Evolutionary conservation across 1,284 basidiomycete species (phyloP), one percentile per base, ranked within the genome.

Genomic region (Anthracocystis setariae): DNA sequence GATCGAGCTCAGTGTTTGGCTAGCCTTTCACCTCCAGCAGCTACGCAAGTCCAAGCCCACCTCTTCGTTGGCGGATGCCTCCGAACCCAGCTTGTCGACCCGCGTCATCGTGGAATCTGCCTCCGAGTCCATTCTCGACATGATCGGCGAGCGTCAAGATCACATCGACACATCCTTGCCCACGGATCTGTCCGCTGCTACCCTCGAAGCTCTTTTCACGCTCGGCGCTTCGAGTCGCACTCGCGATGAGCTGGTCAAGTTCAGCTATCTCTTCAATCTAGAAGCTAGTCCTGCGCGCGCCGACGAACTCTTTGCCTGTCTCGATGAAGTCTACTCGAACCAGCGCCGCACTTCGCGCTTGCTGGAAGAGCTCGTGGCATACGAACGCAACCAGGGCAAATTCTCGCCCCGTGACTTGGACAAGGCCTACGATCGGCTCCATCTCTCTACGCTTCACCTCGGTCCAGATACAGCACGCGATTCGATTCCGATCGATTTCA

Each of bases 1-100:
- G 73, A 58, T 75, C 24, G 73, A 75, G 46, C 53, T 75, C 21
- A 56, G 46, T 27, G 54, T 59, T 3, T 75, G 73, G 73, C 50
- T 66, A 15, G 39, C 48, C 3, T 66, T 60, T 45, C 53, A 64
- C 24, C 17, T 53, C 21, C 53, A 60, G n/a, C 38, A 54, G 18
- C 24, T 73, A 23, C 44, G 51, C 32, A 48, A 40, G 12, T 46
- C 23, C 1, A 54, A 45, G n/a, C 58, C 69, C 3, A 20, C 25
- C 8, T 72, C 69, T 2, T 42, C 59, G 0, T 5, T 49, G 18
- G 21, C 49, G 39, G 20, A 29, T 12, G 21, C 47, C 9, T 5
- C 48, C 8, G 63, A 72, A 21, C 51, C 27, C 29, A 35, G 12
- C n/a, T 32, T 48, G 1, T 23, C 51, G 13, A 65, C 67, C 2